Evolutionary conservation across 2,329 filamentous ascomycete species (phyloP).

Genomic region (Neofusicoccum laricinum): DNA sequence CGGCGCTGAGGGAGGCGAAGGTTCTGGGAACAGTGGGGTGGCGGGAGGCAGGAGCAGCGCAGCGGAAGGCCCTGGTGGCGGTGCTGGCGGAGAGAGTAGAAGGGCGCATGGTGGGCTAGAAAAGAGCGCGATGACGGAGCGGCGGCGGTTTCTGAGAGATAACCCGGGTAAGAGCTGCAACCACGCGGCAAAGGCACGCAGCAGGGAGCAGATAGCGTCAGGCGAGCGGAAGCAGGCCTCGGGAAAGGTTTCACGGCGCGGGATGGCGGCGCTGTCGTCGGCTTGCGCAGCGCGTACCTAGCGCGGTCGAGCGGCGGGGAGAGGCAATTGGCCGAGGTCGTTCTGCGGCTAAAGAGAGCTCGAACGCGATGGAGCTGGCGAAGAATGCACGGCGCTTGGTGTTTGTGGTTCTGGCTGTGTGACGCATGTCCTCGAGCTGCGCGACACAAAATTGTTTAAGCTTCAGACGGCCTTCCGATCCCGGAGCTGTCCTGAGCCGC

Average conservation of each 20-base stretch:
- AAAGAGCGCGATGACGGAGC: background rate
- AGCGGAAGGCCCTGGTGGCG: constrained; percentile 11
- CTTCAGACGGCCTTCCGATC: constrained; percentile 1
- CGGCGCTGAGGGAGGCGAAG: constrained; percentile 7
- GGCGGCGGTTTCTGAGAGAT: background rate
- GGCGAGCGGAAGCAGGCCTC: background rate
- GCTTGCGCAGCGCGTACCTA: constrained; percentile 1
- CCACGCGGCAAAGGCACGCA: background rate
- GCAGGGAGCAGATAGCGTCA: constrained; percentile 4
- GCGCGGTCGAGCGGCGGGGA: constrained; percentile 11
- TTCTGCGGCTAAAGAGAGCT: constrained; percentile 12
- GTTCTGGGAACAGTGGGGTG: background rate
- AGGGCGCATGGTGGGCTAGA: constrained; percentile 13
- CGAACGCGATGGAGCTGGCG: background rate
- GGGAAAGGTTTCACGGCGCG: background rate
- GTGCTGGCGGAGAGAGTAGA: constrained; percentile 9
- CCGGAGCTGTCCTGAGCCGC: constrained; percentile 6
- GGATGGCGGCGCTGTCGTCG: constrained; percentile 3
- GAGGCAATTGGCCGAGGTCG: constrained; percentile 14
- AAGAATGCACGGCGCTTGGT: constrained; percentile 7
- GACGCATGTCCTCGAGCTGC: background rate
- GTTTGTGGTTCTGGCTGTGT: constrained; percentile 4
- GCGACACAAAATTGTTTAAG: constrained; percentile 13
- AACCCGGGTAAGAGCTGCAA: background rate
- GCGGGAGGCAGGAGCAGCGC: background rate